phyloP scores from a whole-genome alignment of 2,329 filamentous ascomycete genomes.

The Arthrobotrys iridis region DNA sequence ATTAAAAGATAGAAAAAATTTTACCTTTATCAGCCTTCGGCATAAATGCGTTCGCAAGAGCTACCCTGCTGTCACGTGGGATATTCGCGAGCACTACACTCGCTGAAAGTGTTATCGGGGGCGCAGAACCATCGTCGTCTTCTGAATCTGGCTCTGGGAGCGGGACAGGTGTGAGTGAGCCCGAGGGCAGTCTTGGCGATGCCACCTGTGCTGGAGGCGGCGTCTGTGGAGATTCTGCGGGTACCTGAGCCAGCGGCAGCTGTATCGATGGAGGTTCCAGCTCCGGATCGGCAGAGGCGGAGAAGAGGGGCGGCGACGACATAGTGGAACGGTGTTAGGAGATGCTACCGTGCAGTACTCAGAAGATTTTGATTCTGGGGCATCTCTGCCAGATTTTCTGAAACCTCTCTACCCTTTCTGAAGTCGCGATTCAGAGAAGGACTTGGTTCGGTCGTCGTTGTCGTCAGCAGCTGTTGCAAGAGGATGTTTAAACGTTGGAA shows the following conservation, averaged over 20 bases:
- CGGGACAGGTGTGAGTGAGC: constrained; percentile 28
- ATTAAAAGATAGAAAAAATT: background rate
- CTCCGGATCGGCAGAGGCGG: constrained; percentile 42
- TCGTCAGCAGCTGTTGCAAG: too few relatives aligned
- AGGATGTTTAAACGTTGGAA: too few relatives aligned
- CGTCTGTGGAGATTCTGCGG: constrained; percentile 3
- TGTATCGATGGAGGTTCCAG: constrained; percentile 36
- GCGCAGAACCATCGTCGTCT: constrained; percentile 64
- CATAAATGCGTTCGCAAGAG: constrained; percentile 66
- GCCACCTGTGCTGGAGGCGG: constrained; percentile 7
- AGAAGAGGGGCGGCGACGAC: constrained; percentile 46
- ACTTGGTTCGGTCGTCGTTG: too few relatives aligned
- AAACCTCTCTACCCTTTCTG: too few relatives aligned
- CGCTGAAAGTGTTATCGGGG: constrained; percentile 72
- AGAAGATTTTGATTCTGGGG: background rate
- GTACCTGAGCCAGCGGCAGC: constrained; percentile 28
- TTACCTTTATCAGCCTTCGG: constrained; percentile 59
- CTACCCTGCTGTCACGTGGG: constrained; percentile 62
- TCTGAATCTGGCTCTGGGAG: constrained; percentile 47
- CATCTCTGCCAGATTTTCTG: background rate
- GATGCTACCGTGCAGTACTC: background rate
- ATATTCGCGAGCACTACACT: constrained; percentile 70
- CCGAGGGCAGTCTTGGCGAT: constrained; percentile 27
- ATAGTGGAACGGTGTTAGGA: background rate
- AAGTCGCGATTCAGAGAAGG: too few relatives aligned